Evolutionary conservation across 2,329 filamentous ascomycete species (phyloP).

Genomic region (Epichloe aotearoae): DNA sequence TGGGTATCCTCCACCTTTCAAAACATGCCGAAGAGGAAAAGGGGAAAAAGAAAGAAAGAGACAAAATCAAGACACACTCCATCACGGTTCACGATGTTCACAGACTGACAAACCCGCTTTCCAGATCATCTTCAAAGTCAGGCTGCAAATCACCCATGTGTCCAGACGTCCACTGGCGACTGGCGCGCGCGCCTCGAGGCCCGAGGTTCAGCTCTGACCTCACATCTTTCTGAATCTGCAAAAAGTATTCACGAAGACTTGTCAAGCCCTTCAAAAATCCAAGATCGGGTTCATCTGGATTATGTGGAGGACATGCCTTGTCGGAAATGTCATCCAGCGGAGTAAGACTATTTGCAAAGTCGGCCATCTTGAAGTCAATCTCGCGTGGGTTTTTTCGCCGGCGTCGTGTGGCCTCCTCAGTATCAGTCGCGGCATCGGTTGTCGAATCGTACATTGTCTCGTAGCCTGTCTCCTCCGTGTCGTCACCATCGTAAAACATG

Average conservation of each 20-base stretch:
- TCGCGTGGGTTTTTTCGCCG: conserved; percentile 39
- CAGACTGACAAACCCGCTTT: conserved; percentile 2
- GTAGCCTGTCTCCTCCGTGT: conserved; percentile 33
- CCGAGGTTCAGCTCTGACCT: conserved; percentile 37
- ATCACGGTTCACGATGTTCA: neutral
- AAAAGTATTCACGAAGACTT: conserved; percentile 76
- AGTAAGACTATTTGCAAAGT: conserved; percentile 96
- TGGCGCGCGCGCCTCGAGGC: conserved; percentile 12
- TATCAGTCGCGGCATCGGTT: conserved; percentile 45
- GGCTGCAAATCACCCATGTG: conserved; percentile 12
- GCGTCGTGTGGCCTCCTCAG: conserved; percentile 37
- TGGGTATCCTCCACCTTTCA: neutral
- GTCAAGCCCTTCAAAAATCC: conserved; percentile 80
- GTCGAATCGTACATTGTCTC: conserved; percentile 43
- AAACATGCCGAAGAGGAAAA: neutral
- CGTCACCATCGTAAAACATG: conserved; percentile 90
- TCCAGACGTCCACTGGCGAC: conserved; percentile 8
- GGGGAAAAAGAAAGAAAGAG: neutral
- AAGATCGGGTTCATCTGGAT: conserved; percentile 68
- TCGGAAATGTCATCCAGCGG: conserved; percentile 58
- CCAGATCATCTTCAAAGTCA: conserved; percentile 16
- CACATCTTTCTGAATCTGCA: conserved; percentile 73
- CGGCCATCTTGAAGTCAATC: conserved; percentile 92
- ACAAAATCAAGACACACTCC: neutral
- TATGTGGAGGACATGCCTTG: conserved; percentile 63